Percentiles rank a stretch among this genome's conserved stretches.
Conservation (phyloP, 2,329 filamentous ascomycete genomes). For the Aquanectria penicillioides region DNA sequence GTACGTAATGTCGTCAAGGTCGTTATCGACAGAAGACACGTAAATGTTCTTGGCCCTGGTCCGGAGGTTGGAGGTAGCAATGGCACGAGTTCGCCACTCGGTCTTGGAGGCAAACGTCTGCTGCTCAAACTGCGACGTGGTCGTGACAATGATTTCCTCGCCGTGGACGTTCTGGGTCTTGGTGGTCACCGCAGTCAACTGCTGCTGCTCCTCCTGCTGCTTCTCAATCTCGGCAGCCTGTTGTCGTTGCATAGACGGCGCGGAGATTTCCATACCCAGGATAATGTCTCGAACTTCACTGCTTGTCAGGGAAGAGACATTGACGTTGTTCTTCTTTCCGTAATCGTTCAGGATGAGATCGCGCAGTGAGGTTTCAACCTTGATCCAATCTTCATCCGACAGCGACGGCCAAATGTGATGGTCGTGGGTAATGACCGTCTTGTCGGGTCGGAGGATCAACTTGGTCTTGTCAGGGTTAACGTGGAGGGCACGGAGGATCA, state of each 20-base stretch:
- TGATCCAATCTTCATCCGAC: slow-evolving; percentile 97
- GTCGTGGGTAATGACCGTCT: slow-evolving; percentile 97
- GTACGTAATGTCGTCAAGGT: slow-evolving; percentile 91
- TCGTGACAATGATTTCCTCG: slow-evolving; percentile 98
- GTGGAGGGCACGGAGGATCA: slow-evolving; percentile 93
- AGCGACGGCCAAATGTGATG: slow-evolving; percentile 98
- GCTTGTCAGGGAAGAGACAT: slow-evolving; percentile 94
- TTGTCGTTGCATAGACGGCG: slow-evolving; percentile 96
- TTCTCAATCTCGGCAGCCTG: slow-evolving; percentile 99
- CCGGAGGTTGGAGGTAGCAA: slow-evolving; percentile 94
- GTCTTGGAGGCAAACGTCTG: slow-evolving; percentile 98
- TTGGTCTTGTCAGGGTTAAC: slow-evolving; percentile 99
- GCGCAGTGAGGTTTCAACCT: slow-evolving; percentile 95
- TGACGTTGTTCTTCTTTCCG: slow-evolving; percentile 99
- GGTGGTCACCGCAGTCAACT: slow-evolving; percentile 95
- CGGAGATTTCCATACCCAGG: slow-evolving; percentile 98
- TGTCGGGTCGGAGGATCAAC: slow-evolving; percentile 91
- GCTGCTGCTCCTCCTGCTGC: slow-evolving; percentile 96
- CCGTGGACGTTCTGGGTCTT: slow-evolving; percentile 98
- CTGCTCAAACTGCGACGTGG: slow-evolving; percentile 97
- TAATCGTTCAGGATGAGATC: slow-evolving; percentile 98
- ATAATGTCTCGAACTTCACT: slow-evolving; percentile 99
- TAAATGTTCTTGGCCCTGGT: slow-evolving; percentile 98
- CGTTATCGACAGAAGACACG: slow-evolving; percentile 94
- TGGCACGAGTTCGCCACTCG: slow-evolving; percentile 96